These are phyloP conservation scores for Backusella morwellensis DNA, from an alignment of 192 early-diverging fungal species.

Conservation along the genomic window DNA sequence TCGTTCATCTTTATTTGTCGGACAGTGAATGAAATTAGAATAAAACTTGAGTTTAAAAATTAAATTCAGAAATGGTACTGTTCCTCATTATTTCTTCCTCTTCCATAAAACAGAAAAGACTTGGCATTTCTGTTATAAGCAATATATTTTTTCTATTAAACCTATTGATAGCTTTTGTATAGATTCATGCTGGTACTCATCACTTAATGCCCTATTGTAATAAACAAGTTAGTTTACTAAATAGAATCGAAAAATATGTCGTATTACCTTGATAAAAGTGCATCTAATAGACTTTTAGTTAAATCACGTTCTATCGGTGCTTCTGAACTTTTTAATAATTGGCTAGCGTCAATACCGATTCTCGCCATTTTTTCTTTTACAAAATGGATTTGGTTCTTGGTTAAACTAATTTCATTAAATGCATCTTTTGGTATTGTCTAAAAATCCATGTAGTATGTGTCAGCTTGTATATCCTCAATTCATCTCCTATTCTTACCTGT, in stretches of 20 bases:
- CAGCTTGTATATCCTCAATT: too few relatives aligned
- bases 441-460: too few relatives aligned
- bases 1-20: neutral
- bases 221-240: neutral
- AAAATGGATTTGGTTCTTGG: neutral
- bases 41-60: neutral
- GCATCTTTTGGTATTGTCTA: neutral
- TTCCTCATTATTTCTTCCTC: neutral
- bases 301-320: constrained; percentile 2
- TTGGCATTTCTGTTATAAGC: neutral
- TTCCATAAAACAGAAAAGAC: neutral
- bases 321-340: constrained; percentile 7
- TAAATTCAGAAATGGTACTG: neutral
- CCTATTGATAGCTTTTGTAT: neutral
- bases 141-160: neutral
- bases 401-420: neutral
- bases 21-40: neutral
- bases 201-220: neutral
- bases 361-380: neutral
- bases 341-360: neutral
- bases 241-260: neutral
- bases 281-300: constrained; percentile 5
- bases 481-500: neutral
- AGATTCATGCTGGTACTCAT: neutral
- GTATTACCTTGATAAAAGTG: neutral